phyloP scores from a whole-genome alignment of 805 yeast genomes.

The Yarrowia sp. region DNA sequence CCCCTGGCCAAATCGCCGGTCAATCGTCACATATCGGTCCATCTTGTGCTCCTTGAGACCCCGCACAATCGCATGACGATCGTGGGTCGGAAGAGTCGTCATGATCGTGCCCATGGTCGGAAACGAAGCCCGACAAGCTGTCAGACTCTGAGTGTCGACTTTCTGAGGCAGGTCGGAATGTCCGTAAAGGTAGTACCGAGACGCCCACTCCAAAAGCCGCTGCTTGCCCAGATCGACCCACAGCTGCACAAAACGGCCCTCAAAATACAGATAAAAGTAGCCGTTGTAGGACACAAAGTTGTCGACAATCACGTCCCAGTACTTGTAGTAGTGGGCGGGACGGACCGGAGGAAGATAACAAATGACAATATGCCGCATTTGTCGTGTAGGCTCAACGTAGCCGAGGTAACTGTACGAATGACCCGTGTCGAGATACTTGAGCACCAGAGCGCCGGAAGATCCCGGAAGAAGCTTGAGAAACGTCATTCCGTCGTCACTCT shows the following conservation, averaged over 20 bases:
- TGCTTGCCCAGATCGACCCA: conserved; percentile 2
- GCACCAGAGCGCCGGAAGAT: neutral
- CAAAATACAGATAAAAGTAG: neutral
- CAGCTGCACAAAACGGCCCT: conserved; percentile 7
- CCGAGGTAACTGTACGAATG: neutral
- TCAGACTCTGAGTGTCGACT: neutral
- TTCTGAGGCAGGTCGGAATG: neutral
- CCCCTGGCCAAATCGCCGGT: neutral
- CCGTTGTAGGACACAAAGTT: neutral
- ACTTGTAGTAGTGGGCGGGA: neutral
- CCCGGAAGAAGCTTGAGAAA: conserved; percentile 1
- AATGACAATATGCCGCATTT: neutral
- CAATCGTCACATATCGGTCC: conserved; percentile 7
- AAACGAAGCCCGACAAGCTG: neutral
- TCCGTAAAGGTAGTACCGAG: neutral
- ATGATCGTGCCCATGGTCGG: conserved; percentile 7
- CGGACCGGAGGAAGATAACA: neutral
- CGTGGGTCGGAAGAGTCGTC: neutral
- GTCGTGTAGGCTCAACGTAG: neutral
- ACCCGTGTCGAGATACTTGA: neutral
- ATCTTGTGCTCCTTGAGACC: conserved; percentile 1
- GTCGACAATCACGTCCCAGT: neutral
- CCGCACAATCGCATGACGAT: neutral
- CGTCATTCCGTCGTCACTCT: neutral
- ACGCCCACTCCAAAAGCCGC: neutral